These are phyloP conservation scores for Gyrodon lividus DNA, from an alignment of 768 basidiomycete species.

Conservation along the genomic window DNA sequence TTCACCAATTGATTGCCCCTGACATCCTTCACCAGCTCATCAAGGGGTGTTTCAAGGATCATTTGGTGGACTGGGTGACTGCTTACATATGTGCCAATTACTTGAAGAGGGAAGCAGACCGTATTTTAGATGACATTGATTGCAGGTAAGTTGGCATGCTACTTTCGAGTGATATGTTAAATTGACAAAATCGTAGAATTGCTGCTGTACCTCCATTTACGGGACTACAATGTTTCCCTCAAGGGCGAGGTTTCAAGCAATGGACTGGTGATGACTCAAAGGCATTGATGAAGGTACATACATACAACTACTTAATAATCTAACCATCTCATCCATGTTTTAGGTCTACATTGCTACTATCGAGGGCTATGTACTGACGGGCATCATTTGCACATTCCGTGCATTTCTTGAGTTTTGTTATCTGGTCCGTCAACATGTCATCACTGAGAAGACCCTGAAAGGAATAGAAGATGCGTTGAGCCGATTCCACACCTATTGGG, in stretches of 20 bases:
- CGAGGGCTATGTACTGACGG: conserved; percentile 15
- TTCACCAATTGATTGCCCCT: conserved; percentile 27
- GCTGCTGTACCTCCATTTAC: conserved; percentile 29
- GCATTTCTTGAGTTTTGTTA: conserved; percentile 35
- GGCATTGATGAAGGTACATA: conserved; percentile 36
- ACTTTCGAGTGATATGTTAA: background rate
- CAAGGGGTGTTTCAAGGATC: conserved; percentile 36
- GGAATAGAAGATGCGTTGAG: conserved; percentile 18
- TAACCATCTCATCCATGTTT: background rate
- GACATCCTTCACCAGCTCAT: conserved; percentile 34
- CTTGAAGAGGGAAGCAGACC: conserved; percentile 5
- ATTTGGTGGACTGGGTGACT: conserved; percentile 32
- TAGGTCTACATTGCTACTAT: conserved; percentile 31
- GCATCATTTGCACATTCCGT: conserved; percentile 16
- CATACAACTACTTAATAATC: background rate
- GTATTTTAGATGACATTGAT: conserved; percentile 33
- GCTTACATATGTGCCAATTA: conserved; percentile 18
- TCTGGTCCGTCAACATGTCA: conserved; percentile 17
- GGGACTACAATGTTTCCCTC: conserved; percentile 29
- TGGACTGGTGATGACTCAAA: conserved; percentile 42
- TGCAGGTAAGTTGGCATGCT: conserved; percentile 13
- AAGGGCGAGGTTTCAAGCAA: conserved; percentile 34
- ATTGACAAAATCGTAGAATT: conserved; percentile 16
- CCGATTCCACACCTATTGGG: conserved; percentile 21
- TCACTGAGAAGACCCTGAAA: conserved; percentile 18